A percentile compares a stretch with the other conserved stretches of the same genome.
phyloP scores from a whole-genome alignment of 2,329 filamentous ascomycete species.

The Verticillium tricorpus region DNA sequence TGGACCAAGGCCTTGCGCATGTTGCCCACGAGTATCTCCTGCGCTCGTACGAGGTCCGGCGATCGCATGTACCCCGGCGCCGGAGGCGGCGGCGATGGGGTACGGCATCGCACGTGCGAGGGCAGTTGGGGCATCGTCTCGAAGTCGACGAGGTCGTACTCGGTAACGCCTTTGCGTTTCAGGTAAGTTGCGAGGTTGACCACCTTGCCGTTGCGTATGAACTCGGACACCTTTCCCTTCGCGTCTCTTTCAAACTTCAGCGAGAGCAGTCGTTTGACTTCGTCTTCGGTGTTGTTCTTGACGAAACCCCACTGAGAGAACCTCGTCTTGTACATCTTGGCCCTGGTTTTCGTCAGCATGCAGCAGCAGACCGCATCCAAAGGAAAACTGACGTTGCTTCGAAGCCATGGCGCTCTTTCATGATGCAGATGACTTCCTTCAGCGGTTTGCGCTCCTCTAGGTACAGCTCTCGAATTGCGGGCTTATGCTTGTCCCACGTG shows the following conservation, averaged over 20 bases:
- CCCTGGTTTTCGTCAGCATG: conserved; percentile 22
- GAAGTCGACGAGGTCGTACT: conserved; percentile 46
- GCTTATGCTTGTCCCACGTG: conserved; percentile 43
- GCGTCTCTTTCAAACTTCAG: conserved; percentile 50
- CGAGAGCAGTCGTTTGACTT: conserved; percentile 44
- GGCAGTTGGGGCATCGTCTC: conserved; percentile 37
- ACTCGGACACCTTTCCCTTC: conserved; percentile 47
- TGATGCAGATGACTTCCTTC: conserved; percentile 49
- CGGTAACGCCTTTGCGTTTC: conserved; percentile 48
- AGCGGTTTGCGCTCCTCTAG: conserved; percentile 44
- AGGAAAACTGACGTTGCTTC: conserved; percentile 39
- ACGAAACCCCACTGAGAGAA: conserved; percentile 52
- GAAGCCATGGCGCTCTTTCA: conserved; percentile 43
- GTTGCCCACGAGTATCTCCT: conserved; percentile 38
- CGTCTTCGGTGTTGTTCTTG: conserved; percentile 51
- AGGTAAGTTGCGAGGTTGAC: conserved; percentile 48
- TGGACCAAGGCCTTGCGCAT: conserved; percentile 40
- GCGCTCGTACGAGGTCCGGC: conserved; percentile 36
- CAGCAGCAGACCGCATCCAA: not conserved
- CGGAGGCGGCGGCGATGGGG: conserved; percentile 39
- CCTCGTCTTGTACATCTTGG: conserved; percentile 53
- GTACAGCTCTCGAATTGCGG: conserved; percentile 39
- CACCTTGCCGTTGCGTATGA: conserved; percentile 47
- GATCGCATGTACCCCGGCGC: conserved; percentile 36
- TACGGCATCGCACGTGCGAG: conserved; percentile 38